Conservation (phyloP, 2,329 filamentous ascomycete species). For the Parasarocladium wereldwijsianum region DNA sequence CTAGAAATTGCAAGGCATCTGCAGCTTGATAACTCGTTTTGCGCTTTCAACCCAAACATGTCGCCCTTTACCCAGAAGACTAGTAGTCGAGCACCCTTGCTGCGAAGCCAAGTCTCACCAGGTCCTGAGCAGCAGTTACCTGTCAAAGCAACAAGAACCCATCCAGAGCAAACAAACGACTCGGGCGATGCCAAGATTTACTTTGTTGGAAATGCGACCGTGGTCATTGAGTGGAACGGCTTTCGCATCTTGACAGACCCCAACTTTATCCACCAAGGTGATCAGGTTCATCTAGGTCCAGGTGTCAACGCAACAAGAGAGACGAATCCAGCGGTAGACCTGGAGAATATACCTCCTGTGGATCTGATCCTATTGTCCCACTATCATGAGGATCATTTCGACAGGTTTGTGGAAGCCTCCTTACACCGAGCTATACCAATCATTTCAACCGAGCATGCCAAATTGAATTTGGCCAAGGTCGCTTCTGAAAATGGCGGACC, state of each 20-base stretch:
- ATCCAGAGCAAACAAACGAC: neutral
- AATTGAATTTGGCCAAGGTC: slow-evolving; percentile 27
- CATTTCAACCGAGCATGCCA: slow-evolving; percentile 45
- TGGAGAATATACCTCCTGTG: slow-evolving; percentile 42
- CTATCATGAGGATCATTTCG: slow-evolving; percentile 41
- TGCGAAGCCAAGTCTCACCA: neutral
- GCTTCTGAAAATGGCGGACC: slow-evolving; percentile 34
- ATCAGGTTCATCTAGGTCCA: slow-evolving; percentile 52
- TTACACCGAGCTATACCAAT: slow-evolving; percentile 38
- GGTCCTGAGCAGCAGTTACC: neutral
- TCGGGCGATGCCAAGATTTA: slow-evolving; percentile 22
- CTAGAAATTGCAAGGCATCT: too few relatives aligned
- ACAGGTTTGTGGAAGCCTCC: slow-evolving; percentile 20
- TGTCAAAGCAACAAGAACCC: neutral
- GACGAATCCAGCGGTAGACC: slow-evolving; percentile 44
- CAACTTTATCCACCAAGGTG: slow-evolving; percentile 51
- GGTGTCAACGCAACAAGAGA: slow-evolving; percentile 38
- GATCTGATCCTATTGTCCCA: slow-evolving; percentile 47
- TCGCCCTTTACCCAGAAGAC: too few relatives aligned
- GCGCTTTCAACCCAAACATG: too few relatives aligned
- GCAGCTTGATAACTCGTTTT: too few relatives aligned
- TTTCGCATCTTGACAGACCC: slow-evolving; percentile 42
- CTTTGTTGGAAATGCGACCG: slow-evolving; percentile 43
- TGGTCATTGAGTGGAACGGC: slow-evolving; percentile 36
- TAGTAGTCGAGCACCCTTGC: neutral